A percentile compares a stretch with the other conserved stretches of the same genome.
phyloP scores from a whole-genome alignment of 768 basidiomycete genomes.

The Sarcodon sp. region DNA sequence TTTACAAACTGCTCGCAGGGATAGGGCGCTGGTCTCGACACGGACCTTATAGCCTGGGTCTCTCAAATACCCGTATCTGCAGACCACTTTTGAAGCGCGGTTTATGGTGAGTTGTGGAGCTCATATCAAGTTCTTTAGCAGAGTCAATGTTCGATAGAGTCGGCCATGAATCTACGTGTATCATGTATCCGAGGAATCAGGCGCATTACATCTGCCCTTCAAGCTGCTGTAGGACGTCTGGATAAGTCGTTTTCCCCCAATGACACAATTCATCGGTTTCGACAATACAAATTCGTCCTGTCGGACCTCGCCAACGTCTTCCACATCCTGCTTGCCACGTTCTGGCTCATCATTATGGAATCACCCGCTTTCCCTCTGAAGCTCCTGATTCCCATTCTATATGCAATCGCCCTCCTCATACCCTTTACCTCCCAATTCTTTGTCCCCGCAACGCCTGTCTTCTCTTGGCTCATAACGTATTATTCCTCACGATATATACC shows the following conservation, averaged over 20 bases:
- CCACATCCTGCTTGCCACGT: conserved; percentile 45
- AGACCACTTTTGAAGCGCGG: no score
- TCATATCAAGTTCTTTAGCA: no score
- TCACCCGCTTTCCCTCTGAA: conserved; percentile 60
- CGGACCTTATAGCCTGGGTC: no score
- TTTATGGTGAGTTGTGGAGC: no score
- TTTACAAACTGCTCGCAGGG: no score
- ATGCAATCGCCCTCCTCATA: conserved; percentile 54
- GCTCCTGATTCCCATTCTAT: conserved; percentile 64
- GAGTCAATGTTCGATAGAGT: no score
- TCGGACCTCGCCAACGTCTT: conserved; percentile 53
- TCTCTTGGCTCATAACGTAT: conserved; percentile 78
- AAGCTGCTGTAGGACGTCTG: conserved; percentile 50
- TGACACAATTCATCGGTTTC: conserved; percentile 49
- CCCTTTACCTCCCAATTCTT: conserved; percentile 89
- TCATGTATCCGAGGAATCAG: conserved; percentile 1
- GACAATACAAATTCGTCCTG: conserved; percentile 38
- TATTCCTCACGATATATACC: conserved; percentile 86
- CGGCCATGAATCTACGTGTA: neutral
- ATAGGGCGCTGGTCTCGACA: no score
- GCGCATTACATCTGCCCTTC: conserved; percentile 28
- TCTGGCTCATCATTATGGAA: conserved; percentile 68
- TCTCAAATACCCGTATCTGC: no score
- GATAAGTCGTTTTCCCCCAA: conserved; percentile 68
- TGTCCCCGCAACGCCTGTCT: conserved; percentile 75